Conservation (phyloP, 2,329 filamentous ascomycete genomes). For the Thelonectria olida region DNA sequence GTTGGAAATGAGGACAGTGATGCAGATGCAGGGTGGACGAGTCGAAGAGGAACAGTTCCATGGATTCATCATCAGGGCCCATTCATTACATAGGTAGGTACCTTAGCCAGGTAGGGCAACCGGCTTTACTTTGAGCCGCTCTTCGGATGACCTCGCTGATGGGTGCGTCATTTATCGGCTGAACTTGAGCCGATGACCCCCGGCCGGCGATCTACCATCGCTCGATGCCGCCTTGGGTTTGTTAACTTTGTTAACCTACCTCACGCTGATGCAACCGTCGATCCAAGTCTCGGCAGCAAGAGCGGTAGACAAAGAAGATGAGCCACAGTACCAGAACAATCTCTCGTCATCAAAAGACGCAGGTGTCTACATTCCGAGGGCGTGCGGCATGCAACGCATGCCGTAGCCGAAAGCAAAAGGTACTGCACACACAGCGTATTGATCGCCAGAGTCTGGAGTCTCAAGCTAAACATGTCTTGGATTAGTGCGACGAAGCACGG, state of each 20-base stretch:
- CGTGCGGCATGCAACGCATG: slow-evolving; percentile 32
- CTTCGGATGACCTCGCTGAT: not conserved
- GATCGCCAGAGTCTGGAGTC: too few relatives aligned
- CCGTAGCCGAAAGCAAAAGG: slow-evolving; percentile 35
- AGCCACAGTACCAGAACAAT: too few relatives aligned
- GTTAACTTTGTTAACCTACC: too few relatives aligned
- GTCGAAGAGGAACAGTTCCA: too few relatives aligned
- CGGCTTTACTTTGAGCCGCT: slow-evolving; percentile 12
- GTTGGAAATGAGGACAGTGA: not conserved
- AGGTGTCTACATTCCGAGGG: slow-evolving; percentile 12
- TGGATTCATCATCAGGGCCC: too few relatives aligned
- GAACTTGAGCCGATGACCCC: not conserved
- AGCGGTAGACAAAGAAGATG: not conserved
- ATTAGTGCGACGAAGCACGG: slow-evolving; percentile 15
- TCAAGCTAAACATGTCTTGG: not conserved
- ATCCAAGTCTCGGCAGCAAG: not conserved
- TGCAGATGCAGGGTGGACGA: not conserved
- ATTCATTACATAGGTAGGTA: too few relatives aligned
- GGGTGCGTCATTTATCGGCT: not conserved
- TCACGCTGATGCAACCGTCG: too few relatives aligned
- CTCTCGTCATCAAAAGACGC: not conserved
- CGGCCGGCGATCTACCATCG: too few relatives aligned
- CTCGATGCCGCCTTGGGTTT: too few relatives aligned
- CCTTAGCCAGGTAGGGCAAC: too few relatives aligned
- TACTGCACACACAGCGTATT: too few relatives aligned